Evolutionary conservation across 2,329 filamentous ascomycete species (phyloP).

Genomic region (Rachicladosporium sp.): DNA sequence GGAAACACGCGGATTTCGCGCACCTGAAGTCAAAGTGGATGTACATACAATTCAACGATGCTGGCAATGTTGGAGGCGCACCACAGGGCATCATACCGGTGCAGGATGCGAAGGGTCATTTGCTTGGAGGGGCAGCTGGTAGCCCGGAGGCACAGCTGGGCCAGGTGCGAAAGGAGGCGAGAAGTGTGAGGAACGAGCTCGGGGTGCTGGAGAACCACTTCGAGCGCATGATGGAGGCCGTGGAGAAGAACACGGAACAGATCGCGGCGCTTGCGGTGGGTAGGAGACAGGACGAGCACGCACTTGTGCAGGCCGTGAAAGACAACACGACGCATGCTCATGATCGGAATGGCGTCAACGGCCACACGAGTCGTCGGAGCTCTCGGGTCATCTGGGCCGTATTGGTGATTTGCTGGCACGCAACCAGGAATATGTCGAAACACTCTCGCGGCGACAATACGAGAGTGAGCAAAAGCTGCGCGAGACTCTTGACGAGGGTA

Average conservation of each 20-base stretch:
- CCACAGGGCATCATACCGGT: conserved; percentile 18
- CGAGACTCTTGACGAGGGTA: conserved; percentile 9
- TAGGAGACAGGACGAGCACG: conserved; percentile 1
- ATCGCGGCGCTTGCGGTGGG: conserved; percentile 10
- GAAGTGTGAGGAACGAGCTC: conserved; percentile 8
- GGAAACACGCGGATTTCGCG: conserved; percentile 17
- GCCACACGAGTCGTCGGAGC: conserved; percentile 8
- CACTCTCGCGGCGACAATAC: conserved; percentile 13
- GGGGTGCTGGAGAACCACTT: conserved; percentile 14
- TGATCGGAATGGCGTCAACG: conserved; percentile 1
- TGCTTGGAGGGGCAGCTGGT: conserved; percentile 11
- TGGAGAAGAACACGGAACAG: conserved; percentile 16
- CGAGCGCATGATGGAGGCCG: conserved; percentile 14
- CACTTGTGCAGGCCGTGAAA: background rate
- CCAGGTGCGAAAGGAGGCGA: conserved; percentile 7
- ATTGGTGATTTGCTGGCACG: conserved; percentile 13
- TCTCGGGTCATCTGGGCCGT: conserved; percentile 12
- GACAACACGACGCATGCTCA: background rate
- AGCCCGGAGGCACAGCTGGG: conserved; percentile 7
- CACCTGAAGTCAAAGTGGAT: conserved; percentile 23
- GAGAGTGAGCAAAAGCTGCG: conserved; percentile 17
- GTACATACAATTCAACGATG: conserved; percentile 12
- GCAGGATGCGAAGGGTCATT: conserved; percentile 16
- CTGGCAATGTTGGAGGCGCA: conserved; percentile 10
- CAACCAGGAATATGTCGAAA: conserved; percentile 14